Evolutionary conservation across 1,284 basidiomycete genomes (phyloP).

Genomic region (Sporisorium reilianum): DNA sequence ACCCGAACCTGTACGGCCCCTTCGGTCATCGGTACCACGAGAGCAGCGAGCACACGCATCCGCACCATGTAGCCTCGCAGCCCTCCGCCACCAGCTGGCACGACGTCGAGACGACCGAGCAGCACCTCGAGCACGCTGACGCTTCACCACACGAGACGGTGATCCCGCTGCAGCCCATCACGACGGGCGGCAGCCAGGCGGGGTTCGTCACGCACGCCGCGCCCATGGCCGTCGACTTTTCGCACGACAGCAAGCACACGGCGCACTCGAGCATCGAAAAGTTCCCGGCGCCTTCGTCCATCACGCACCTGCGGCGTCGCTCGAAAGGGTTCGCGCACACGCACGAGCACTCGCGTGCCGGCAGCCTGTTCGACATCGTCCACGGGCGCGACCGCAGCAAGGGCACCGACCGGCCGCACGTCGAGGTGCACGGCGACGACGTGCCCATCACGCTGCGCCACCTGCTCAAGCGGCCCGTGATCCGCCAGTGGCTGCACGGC

Average conservation of each 20-base stretch:
- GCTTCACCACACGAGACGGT: constrained; percentile 1
- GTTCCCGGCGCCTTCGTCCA: neutral
- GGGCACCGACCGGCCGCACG: constrained; percentile 24
- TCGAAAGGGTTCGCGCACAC: constrained; percentile 23
- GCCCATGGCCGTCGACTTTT: constrained; percentile 22
- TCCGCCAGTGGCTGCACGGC: constrained; percentile 67
- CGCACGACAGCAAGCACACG: constrained; percentile 24
- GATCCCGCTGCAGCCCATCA: constrained; percentile 21
- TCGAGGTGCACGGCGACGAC: constrained; percentile 52
- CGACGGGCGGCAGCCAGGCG: constrained; percentile 7
- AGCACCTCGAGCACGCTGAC: constrained; percentile 15
- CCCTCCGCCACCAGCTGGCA: constrained; percentile 22
- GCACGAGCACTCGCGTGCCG: constrained; percentile 23
- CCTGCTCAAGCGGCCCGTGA: constrained; percentile 65
- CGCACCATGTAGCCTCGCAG: constrained; percentile 3
- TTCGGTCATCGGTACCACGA: constrained; percentile 40
- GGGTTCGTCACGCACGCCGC: constrained; percentile 20
- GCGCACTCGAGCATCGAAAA: constrained; percentile 13
- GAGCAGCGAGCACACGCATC: neutral
- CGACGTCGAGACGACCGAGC: constrained; percentile 35
- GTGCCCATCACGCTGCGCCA: constrained; percentile 60
- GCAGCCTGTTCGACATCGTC: constrained; percentile 40
- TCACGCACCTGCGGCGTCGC: constrained; percentile 23
- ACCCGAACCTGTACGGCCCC: constrained; percentile 50
- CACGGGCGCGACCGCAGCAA: constrained; percentile 28